phyloP scores from a whole-genome alignment of 768 basidiomycete species.

The Hydnomerulius pinastri region DNA sequence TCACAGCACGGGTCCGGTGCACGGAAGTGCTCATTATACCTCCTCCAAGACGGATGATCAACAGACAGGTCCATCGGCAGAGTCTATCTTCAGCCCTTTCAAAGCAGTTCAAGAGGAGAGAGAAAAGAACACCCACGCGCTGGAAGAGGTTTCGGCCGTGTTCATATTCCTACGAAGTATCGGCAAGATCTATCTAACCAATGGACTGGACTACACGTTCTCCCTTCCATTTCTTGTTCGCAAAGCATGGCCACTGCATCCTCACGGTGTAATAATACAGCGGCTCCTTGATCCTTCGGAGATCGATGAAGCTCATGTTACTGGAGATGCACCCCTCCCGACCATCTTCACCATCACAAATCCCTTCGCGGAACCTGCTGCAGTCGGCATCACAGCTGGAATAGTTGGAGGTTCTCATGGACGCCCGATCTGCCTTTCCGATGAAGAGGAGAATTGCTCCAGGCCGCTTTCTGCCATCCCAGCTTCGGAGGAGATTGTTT shows the following conservation, averaged over 20 bases:
- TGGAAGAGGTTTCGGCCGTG: conserved; percentile 53
- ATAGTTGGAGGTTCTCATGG: conserved; percentile 49
- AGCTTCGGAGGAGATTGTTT: conserved; percentile 65
- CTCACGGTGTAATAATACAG: conserved; percentile 80
- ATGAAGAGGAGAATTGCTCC: conserved; percentile 54
- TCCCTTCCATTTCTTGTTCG: conserved; percentile 80
- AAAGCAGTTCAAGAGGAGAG: conserved; percentile 41
- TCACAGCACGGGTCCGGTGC: conserved; percentile 26
- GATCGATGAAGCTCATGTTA: conserved; percentile 61
- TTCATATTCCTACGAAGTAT: conserved; percentile 80
- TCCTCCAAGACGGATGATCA: conserved; percentile 17
- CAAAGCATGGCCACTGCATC: conserved; percentile 75
- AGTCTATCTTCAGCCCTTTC: conserved; percentile 45
- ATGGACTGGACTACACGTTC: conserved; percentile 76
- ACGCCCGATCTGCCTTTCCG: conserved; percentile 42
- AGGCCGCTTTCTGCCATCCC: conserved; percentile 57
- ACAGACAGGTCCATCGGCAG: conserved; percentile 15
- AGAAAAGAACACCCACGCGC: conserved; percentile 37
- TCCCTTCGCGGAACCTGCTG: conserved; percentile 72
- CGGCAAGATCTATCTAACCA: conserved; percentile 68
- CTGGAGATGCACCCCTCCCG: conserved; percentile 70
- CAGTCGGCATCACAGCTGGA: conserved; percentile 66
- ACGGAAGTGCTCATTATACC: conserved; percentile 32
- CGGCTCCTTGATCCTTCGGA: conserved; percentile 69
- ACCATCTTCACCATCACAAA: conserved; percentile 80